These are phyloP conservation scores for Mucor indicus DNA, from an alignment of 371 early-diverging fungal species.

Conservation along the genomic window DNA sequence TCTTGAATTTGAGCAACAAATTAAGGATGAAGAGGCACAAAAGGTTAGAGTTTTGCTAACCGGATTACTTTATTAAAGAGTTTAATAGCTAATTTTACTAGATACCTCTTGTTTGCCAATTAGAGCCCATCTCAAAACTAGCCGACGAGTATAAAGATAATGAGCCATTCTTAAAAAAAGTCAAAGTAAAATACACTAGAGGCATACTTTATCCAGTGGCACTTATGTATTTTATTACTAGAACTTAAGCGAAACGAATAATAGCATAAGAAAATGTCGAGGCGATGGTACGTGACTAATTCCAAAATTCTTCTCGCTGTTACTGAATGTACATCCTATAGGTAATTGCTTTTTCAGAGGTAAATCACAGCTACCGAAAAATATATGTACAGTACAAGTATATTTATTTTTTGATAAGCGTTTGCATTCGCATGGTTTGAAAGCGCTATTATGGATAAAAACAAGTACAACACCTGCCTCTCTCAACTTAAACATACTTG, in stretches of 20 bases:
- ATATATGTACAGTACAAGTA: not conserved
- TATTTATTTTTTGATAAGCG: constrained; percentile 30
- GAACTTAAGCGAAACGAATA: constrained; percentile 51
- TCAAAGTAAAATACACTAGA: constrained; percentile 36
- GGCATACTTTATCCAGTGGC: not conserved
- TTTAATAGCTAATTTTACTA: not conserved
- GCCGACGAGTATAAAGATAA: constrained; percentile 59
- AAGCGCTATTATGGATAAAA: constrained; percentile 34
- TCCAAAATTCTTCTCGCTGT: not conserved
- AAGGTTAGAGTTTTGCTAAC: constrained; percentile 22
- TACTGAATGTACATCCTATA: constrained; percentile 15
- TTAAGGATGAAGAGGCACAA: constrained; percentile 62
- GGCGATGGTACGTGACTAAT: constrained; percentile 58
- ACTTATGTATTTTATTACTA: constrained; percentile 11
- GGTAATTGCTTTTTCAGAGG: constrained; percentile 76
- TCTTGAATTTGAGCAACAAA: constrained; percentile 56
- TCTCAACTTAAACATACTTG: constrained; percentile 40
- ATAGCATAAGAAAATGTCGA: constrained; percentile 59
- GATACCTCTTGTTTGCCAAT: constrained; percentile 58
- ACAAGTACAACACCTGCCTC: constrained; percentile 30
- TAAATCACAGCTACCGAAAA: constrained; percentile 15
- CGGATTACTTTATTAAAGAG: not conserved
- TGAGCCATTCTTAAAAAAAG: constrained; percentile 52
- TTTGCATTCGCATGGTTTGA: constrained; percentile 73
- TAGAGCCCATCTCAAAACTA: constrained; percentile 45